A percentile compares a stretch with the other conserved stretches of the same genome.
Conservation (phyloP, 208 protist genomes). For the Leishmania mexicana region DNA sequence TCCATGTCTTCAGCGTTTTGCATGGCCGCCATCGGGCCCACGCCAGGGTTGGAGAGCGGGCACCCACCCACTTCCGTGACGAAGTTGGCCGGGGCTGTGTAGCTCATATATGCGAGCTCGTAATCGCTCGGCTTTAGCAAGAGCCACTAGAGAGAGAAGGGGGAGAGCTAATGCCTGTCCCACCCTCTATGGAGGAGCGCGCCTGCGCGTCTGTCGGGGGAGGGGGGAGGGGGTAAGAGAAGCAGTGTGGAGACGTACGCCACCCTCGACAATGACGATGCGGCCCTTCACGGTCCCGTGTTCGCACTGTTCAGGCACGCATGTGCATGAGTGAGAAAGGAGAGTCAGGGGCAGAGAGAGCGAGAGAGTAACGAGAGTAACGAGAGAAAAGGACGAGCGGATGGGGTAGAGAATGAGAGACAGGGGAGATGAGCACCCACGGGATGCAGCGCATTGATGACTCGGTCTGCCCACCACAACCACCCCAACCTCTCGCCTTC, state of each 20-base stretch:
- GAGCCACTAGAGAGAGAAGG: neutral
- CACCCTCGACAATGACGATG: neutral
- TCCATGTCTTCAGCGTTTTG: constrained; percentile 54
- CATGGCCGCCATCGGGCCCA: neutral
- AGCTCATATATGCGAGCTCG: constrained; percentile 2
- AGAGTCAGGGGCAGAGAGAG: neutral
- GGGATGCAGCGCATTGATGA: neutral
- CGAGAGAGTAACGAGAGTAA: neutral
- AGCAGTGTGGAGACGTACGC: neutral
- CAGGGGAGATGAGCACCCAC: neutral
- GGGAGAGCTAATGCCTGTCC: neutral
- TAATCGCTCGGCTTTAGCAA: neutral
- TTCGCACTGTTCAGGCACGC: neutral
- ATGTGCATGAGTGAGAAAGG: neutral
- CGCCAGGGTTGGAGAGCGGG: neutral
- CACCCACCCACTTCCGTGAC: neutral
- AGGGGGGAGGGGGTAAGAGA: neutral
- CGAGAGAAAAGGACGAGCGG: neutral
- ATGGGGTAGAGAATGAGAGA: neutral
- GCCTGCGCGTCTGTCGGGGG: neutral
- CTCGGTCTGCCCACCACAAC: neutral
- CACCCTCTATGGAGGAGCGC: constrained; percentile 1
- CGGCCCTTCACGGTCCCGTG: neutral
- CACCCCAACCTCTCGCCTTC: neutral
- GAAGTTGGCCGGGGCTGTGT: neutral